These are phyloP conservation scores for Didymellaceae sp. DNA, from an alignment of 2,329 filamentous ascomycete species.

Conservation along the genomic window DNA sequence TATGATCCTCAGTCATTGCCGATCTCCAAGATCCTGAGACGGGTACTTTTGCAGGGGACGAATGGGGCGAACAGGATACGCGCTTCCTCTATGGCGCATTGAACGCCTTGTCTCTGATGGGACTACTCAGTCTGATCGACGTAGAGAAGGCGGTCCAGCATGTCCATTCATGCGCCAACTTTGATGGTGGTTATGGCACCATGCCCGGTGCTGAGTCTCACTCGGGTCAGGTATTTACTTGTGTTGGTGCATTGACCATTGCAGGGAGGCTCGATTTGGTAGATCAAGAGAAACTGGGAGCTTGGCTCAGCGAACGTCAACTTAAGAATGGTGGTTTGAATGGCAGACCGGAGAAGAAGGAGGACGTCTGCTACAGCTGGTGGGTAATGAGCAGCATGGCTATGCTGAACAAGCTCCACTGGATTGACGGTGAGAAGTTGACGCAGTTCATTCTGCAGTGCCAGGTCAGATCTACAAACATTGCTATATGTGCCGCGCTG, in stretches of 20 bases:
- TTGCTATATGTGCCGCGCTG: slow-evolving; percentile 1
- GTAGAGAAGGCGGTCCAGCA: slow-evolving; percentile 80
- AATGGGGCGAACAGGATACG: slow-evolving; percentile 96
- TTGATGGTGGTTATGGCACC: slow-evolving; percentile 92
- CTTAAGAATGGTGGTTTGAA: slow-evolving; percentile 87
- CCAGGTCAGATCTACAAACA: slow-evolving; percentile 57
- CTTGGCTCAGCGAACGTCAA: slow-evolving; percentile 94
- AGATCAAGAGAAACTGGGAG: slow-evolving; percentile 79
- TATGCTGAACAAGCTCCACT: slow-evolving; percentile 86
- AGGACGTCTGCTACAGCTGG: slow-evolving; percentile 99
- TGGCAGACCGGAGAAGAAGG: slow-evolving; percentile 90
- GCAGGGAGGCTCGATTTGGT: slow-evolving; percentile 81
- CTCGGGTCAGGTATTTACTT: slow-evolving; percentile 94
- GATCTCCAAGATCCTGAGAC: slow-evolving; percentile 78
- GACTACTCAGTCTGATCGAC: slow-evolving; percentile 74
- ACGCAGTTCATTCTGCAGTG: slow-evolving; percentile 82
- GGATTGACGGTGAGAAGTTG: slow-evolving; percentile 87
- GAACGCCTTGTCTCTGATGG: slow-evolving; percentile 85
- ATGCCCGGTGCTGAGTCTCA: slow-evolving; percentile 92
- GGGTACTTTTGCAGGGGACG: slow-evolving; percentile 90
- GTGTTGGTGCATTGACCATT: slow-evolving; percentile 84
- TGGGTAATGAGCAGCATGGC: slow-evolving; percentile 93
- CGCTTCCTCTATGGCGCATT: slow-evolving; percentile 91
- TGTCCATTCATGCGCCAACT: slow-evolving; percentile 83
- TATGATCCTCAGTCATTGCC: slow-evolving; percentile 69